Percentiles rank a stretch among this genome's conserved stretches.
Evolutionary conservation across 2,329 filamentous ascomycete species (phyloP).

Genomic region (Rhynchosporium graminicola): DNA sequence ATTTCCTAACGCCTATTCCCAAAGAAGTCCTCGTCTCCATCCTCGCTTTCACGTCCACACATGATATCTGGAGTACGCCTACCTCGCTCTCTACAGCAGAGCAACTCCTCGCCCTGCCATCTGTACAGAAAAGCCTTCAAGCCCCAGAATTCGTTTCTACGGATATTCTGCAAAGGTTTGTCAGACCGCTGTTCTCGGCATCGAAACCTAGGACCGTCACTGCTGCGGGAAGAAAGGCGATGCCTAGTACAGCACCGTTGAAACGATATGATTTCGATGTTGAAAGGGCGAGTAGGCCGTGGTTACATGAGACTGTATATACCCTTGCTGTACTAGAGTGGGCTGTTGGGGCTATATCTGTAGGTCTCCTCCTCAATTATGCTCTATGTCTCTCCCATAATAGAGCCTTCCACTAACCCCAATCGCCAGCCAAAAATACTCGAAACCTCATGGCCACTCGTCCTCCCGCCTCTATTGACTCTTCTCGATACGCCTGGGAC

Average conservation of each 20-base stretch:
- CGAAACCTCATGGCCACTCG: slow-evolving; percentile 63
- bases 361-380: slow-evolving; percentile 39
- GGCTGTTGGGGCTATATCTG: slow-evolving; percentile 55
- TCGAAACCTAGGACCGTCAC: slow-evolving; percentile 57
- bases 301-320: slow-evolving; percentile 58
- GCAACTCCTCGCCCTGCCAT: slow-evolving; percentile 38
- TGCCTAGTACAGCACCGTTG: slow-evolving; percentile 45
- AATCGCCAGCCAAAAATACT: slow-evolving; percentile 46
- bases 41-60: slow-evolving; percentile 40
- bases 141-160: slow-evolving; percentile 49
- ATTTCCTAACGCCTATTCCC: not conserved
- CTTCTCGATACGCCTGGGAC: slow-evolving; percentile 65
- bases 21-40: slow-evolving; percentile 39
- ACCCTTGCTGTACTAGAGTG: slow-evolving; percentile 61
- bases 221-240: slow-evolving; percentile 56
- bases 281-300: slow-evolving; percentile 53
- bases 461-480: slow-evolving; percentile 68
- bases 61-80: slow-evolving; percentile 45
- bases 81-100: slow-evolving; percentile 39
- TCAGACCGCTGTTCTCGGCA: slow-evolving; percentile 67
- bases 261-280: slow-evolving; percentile 43
- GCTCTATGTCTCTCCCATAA: not conserved
- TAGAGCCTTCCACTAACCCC: not conserved
- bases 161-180: slow-evolving; percentile 60
- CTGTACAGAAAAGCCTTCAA: slow-evolving; percentile 19